Base-by-base conservation (phyloP, 1,284 basidiomycete species). In the Pseudozyma sp. region DNA sequence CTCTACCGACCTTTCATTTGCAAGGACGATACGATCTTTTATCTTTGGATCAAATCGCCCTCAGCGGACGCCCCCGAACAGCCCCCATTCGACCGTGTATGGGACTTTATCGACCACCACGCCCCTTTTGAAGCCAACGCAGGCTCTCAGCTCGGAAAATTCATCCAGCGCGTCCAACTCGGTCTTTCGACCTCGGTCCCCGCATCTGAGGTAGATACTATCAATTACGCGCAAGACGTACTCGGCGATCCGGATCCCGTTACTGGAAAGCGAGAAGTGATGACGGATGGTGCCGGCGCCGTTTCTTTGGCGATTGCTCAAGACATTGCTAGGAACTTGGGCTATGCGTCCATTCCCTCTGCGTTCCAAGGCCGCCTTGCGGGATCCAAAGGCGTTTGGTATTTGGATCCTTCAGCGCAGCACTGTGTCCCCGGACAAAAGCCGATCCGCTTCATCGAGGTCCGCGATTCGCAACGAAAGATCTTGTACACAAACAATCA, bases 381-480 rank as follows among this genome's bases (percentile, higher is more conserved):
- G 1, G 72, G 76, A 0, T 72, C 77, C 12, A 85, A 85, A 52
- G 83, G 83, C 52, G 54, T 67, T 43, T 71, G 52, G 62, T 56
- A 35, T 6, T 11, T 49, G 39, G 80, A 80, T 49, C 42, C 76
- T 56, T 5, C 70, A 52, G 75, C 70, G 35, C 16, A 34, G 49
- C 36, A 59, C 52, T 11, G 59, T 39, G 6, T 56, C 2, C 36
- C 50, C 39, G 34, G 52, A 47, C 21, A 66, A 48, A 49, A 53
- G 49, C 10, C 53, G 21, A 35, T 21, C 19, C 51, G 62, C 47
- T 44, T 44, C 39, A 74, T 85, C 66, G 62, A 74, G 40, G 57
- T 83, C 13, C 71, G 83, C 6, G 70, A 74, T 39, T 73, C 70
- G 9, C 82, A 83, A 47, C 77, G 72, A 52, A 85, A 85, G 66